These are phyloP conservation scores for Lenwebbia sp. DNA, from an alignment of 345 rosid genomes.

Conservation along the genomic window DNA sequence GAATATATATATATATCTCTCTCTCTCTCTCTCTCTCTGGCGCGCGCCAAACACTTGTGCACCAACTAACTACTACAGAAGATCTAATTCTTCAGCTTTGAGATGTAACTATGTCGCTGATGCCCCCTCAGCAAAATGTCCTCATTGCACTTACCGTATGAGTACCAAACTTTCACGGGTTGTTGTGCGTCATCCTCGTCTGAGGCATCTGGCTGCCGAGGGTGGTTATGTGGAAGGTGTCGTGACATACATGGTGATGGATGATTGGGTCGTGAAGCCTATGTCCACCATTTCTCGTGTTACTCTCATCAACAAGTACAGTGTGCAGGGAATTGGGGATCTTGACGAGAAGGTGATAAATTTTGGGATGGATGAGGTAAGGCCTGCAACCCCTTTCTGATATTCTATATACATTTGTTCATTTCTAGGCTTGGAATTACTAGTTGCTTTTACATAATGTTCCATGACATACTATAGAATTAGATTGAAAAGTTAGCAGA, in stretches of 20 bases:
- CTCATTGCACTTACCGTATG: not conserved
- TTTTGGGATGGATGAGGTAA: conserved; percentile 6
- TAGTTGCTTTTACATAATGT: not conserved
- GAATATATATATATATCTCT: too few species aligned
- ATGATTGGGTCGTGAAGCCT: conserved; percentile 16
- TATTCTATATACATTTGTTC: not conserved
- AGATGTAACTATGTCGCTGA: not conserved
- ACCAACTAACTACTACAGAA: too few species aligned
- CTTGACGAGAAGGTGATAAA: not conserved
- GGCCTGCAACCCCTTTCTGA: not conserved
- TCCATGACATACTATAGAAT: not conserved
- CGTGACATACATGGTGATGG: conserved; percentile 20
- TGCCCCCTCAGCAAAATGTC: not conserved
- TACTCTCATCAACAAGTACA: not conserved
- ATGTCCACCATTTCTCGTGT: conserved; percentile 7
- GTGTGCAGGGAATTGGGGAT: not conserved
- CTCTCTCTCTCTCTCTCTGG: too few species aligned
- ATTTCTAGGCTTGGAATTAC: not conserved
- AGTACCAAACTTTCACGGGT: not conserved
- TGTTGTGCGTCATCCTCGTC: not conserved
- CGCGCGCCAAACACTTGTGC: not conserved
- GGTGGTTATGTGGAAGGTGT: conserved; percentile 16
- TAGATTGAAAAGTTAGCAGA: not conserved
- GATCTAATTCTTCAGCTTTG: too few species aligned
- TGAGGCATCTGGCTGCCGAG: not conserved